Evolutionary conservation across 305 asterid species (phyloP).

Genomic region (Rubia peregrina): DNA sequence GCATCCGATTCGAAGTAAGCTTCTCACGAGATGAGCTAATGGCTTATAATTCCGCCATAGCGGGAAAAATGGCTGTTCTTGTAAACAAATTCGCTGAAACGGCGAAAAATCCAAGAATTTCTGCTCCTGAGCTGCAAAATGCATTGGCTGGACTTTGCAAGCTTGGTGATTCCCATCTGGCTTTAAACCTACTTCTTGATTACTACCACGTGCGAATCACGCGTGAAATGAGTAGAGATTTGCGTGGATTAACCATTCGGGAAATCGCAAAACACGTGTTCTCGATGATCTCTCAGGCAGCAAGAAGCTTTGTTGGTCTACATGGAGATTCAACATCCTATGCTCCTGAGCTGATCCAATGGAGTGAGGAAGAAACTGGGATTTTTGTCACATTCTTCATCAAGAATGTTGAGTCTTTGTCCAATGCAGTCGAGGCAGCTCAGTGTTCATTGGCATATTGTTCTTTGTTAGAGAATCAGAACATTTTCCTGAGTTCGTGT

Average conservation of each 20-base stretch:
- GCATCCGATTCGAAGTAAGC: constrained; percentile 23
- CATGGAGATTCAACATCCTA: constrained; percentile 37
- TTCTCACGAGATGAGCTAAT: constrained; percentile 34
- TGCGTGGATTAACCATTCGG: constrained; percentile 30
- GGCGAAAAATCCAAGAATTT: constrained; percentile 49
- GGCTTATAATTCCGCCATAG: constrained; percentile 40
- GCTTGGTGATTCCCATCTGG: constrained; percentile 43
- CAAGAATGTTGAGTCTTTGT: constrained; percentile 38
- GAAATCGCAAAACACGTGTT: constrained; percentile 35
- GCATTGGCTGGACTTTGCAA: constrained; percentile 51
- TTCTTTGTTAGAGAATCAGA: constrained; percentile 53
- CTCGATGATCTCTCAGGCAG: constrained; percentile 68
- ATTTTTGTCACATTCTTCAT: constrained; percentile 32
- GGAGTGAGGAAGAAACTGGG: constrained; percentile 47
- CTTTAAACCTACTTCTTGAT: constrained; percentile 42
- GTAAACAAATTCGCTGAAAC: constrained; percentile 28
- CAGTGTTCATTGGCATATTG: constrained; percentile 51
- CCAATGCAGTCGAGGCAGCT: constrained; percentile 40
- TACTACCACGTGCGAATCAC: constrained; percentile 46
- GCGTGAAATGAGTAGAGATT: constrained; percentile 24
- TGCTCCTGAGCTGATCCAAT: constrained; percentile 36
- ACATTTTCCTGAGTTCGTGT: constrained; percentile 33
- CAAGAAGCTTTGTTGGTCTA: constrained; percentile 44
- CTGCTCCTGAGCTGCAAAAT: constrained; percentile 63
- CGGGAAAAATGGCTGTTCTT: constrained; percentile 44